Conservation (phyloP, 805 yeast species). For the Candida bentonensis region DNA sequence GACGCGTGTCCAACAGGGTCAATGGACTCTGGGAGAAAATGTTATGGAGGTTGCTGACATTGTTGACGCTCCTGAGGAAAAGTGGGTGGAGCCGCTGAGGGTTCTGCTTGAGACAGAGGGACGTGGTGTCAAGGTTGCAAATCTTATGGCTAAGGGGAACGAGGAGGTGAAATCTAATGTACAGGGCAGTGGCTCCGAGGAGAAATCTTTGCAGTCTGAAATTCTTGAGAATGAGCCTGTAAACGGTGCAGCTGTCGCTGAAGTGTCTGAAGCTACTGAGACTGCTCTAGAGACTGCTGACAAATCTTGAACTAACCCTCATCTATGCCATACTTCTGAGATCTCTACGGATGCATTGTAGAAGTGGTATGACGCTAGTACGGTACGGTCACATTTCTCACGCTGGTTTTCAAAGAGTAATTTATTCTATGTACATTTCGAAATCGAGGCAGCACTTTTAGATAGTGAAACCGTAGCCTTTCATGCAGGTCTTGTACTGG, state of each 20-base stretch:
- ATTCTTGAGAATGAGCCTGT: not conserved
- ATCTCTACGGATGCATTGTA: no score
- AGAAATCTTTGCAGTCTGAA: no score
- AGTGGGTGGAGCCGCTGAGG: conserved; percentile 46
- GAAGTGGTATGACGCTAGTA: no score
- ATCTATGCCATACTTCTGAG: no score
- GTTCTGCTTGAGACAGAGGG: conserved; percentile 34
- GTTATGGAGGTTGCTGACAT: conserved; percentile 60
- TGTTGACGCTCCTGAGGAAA: conserved; percentile 38
- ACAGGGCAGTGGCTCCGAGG: no score
- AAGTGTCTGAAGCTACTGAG: no score
- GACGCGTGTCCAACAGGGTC: conserved; percentile 60
- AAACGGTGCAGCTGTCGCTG: not conserved
- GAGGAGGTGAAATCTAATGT: conserved; percentile 18
- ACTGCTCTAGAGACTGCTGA: no score
- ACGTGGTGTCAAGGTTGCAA: no score
- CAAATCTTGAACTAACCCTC: no score
- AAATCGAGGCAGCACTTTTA: not conserved
- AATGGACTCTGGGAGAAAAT: conserved; percentile 62
- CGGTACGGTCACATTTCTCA: no score
- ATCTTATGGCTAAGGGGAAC: no score
- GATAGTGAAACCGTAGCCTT: conserved; percentile 64
- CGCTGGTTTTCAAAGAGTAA: no score
- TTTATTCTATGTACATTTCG: not conserved
- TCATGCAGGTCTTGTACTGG: conserved; percentile 79